Evolutionary conservation across 768 basidiomycete species (phyloP), one percentile per base, ranked within the genome.

Genomic region (Fibroporia radiculosa): DNA sequence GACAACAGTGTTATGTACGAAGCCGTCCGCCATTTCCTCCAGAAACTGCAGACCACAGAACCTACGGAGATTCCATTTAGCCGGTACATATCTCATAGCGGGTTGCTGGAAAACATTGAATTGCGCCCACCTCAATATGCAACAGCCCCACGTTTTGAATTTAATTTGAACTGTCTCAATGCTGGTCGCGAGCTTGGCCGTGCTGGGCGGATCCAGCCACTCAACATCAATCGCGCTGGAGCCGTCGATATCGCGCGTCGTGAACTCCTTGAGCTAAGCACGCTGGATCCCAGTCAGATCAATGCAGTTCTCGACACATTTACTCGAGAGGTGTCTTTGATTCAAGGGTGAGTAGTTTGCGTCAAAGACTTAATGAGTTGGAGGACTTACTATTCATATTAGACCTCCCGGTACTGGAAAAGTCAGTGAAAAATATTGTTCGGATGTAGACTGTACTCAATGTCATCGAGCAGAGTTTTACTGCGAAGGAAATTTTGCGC

Each of bases 341-440:
- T 90, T 29, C 84, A 89, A 63, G 87, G 86, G 80, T 84, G 42
- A 35, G 65, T 41, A 5, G 45, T 14, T 32, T 14, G 20, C 3
- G 27, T 19, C 16, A 19, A 11, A 2, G 20, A 8, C 25, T 3
- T 12, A 18, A 24, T 5, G 39, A 10, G 16, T 20, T 33, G 19
- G 18, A 1, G 16, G 14, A 43, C 24, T 23, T 18, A 35, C 22
- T 36, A 13, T 11, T 12, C 10, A n/a, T 34, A 7, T 10, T 46
- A 84, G 83, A 35, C 85, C 85, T 20, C 86, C 85, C 1, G 86
- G 85, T 1, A 87, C 85, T 0, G 86, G 85, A 49, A 86, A 86
- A 72, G 81, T 81, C 34, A 49, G 18, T n/a, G 32, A 4, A 23
- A 14, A 1, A 19, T 10, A 18, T 27, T 40, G 12, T 5, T 26